These are phyloP conservation scores for Sporothrix pallida DNA, from an alignment of 2,329 filamentous ascomycete genomes.

Conservation along the genomic window DNA sequence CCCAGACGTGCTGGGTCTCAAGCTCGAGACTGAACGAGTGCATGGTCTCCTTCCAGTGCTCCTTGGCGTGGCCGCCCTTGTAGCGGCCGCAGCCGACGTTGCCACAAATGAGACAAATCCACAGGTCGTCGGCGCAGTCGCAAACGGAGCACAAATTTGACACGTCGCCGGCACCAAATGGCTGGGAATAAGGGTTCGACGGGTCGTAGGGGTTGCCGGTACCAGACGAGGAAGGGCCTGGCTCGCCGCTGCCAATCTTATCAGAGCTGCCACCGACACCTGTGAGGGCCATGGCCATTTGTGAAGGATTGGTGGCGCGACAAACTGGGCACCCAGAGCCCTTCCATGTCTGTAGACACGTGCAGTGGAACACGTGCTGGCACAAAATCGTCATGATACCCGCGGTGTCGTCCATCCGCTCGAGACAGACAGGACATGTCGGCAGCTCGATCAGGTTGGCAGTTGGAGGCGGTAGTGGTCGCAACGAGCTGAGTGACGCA, in stretches of 20 bases:
- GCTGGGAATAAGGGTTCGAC: constrained; percentile 57
- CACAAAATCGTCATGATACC: constrained; percentile 94
- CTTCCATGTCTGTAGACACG: constrained; percentile 94
- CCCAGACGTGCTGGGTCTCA: constrained; percentile 94
- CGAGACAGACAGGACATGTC: constrained; percentile 93
- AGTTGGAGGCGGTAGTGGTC: constrained; percentile 70
- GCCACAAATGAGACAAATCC: constrained; percentile 94
- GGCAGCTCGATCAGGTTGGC: constrained; percentile 88
- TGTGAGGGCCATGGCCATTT: constrained; percentile 33
- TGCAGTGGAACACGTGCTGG: constrained; percentile 97
- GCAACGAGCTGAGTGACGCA: constrained; percentile 52
- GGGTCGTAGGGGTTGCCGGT: constrained; percentile 46
- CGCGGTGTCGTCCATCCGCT: constrained; percentile 97
- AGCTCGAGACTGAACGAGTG: constrained; percentile 95
- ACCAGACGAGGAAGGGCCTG: constrained; percentile 31
- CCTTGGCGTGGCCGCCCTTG: constrained; percentile 89
- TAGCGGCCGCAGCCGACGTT: constrained; percentile 93
- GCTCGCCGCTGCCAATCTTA: not conserved
- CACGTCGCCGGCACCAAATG: constrained; percentile 62
- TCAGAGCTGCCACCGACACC: not conserved
- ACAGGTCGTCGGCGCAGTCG: constrained; percentile 80
- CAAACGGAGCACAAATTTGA: constrained; percentile 82
- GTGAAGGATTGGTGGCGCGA: constrained; percentile 72
- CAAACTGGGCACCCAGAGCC: constrained; percentile 94
- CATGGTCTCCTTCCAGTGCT: constrained; percentile 86